These are phyloP conservation scores for Jacaranda copaia DNA, from an alignment of 257 asterid species.

Conservation along the genomic window DNA sequence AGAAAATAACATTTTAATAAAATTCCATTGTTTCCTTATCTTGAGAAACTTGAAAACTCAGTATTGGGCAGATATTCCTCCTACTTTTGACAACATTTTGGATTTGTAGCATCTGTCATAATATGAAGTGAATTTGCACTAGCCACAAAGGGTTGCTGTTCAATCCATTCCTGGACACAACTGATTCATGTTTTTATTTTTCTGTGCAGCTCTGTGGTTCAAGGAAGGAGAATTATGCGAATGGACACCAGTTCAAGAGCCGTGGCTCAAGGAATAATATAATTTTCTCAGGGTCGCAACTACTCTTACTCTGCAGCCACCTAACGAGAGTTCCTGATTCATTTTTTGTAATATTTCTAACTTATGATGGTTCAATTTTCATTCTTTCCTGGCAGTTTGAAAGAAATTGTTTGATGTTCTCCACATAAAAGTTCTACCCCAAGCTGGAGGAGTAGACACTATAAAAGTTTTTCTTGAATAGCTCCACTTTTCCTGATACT, in stretches of 20 bases:
- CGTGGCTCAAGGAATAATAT: constrained; percentile 73
- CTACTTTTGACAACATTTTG: background rate
- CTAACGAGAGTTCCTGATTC: constrained; percentile 23
- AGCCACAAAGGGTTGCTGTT: too few relatives aligned
- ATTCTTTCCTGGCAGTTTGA: background rate
- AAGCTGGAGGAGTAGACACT: background rate
- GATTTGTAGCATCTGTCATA: background rate
- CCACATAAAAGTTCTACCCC: background rate
- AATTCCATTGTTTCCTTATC: background rate
- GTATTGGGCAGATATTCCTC: background rate
- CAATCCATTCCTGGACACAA: background rate
- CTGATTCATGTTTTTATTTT: background rate
- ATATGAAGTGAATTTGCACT: background rate
- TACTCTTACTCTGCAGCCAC: constrained; percentile 15
- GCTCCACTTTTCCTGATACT: background rate
- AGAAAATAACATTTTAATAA: background rate
- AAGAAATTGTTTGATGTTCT: constrained; percentile 28
- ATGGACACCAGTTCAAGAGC: constrained; percentile 76
- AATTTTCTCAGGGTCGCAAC: background rate
- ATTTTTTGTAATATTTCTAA: constrained; percentile 35
- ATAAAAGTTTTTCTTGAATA: too few relatives aligned
- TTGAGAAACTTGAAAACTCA: background rate
- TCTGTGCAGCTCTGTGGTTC: constrained; percentile 79
- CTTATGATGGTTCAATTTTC: constrained; percentile 24
- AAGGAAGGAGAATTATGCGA: constrained; percentile 69